Evolutionary conservation across 257 asterid species (phyloP).

Genomic region (Solanum medicagineum): DNA sequence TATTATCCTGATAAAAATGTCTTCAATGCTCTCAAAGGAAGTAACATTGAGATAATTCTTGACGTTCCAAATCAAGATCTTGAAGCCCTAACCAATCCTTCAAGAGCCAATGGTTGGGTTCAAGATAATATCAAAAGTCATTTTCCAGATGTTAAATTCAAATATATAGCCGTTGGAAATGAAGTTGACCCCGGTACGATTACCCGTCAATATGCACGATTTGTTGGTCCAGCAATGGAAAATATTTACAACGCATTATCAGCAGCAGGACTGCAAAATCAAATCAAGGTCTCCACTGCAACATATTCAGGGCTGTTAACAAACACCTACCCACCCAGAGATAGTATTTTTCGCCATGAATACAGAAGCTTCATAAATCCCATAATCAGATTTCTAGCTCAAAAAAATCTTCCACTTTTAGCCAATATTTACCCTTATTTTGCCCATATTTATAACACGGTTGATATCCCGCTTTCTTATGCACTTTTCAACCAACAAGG

Average conservation of each 20-base stretch:
- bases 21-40: conserved; percentile 22
- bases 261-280: neutral
- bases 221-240: conserved; percentile 9
- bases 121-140: neutral
- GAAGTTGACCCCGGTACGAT: neutral
- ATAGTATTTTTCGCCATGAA: neutral
- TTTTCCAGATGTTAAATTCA: conserved; percentile 9
- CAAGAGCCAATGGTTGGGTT: conserved; percentile 21
- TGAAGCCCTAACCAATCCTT: conserved; percentile 3
- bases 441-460: neutral
- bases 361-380: conserved; percentile 1
- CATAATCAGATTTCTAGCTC: conserved; percentile 3
- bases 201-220: neutral
- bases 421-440: conserved; percentile 24
- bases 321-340: conserved; percentile 18
- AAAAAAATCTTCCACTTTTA: conserved; percentile 9
- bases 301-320: neutral
- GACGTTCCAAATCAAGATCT: conserved; percentile 16
- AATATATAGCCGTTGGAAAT: conserved; percentile 29
- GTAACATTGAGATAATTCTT: conserved; percentile 13
- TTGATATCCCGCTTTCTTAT: neutral
- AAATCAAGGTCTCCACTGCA: conserved; percentile 23
- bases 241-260: conserved; percentile 13
- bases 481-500: conserved; percentile 8
- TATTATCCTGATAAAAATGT: conserved; percentile 1